Evolutionary conservation across 176 grass and related monocot genomes (phyloP).

Genomic region (Poa annua): DNA sequence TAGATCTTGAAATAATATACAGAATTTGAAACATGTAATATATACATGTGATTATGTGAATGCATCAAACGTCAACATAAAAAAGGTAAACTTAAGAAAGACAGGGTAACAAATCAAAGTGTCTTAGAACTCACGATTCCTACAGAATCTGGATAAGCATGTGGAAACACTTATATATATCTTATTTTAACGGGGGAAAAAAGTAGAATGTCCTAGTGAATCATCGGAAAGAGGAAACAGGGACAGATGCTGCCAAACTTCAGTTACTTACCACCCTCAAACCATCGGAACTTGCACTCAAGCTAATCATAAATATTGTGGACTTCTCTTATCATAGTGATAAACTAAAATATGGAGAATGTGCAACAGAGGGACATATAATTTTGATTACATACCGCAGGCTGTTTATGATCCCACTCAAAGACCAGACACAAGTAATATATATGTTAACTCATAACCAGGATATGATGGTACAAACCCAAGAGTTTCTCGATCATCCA

Average conservation of each 20-base stretch:
- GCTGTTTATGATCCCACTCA: constrained; percentile 14
- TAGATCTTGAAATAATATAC: not conserved
- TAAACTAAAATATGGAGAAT: not conserved
- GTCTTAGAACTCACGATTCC: not conserved
- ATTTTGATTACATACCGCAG: not conserved
- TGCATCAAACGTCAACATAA: not conserved
- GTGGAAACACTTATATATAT: not conserved
- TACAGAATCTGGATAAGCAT: not conserved
- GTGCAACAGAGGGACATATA: not conserved
- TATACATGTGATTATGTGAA: not conserved
- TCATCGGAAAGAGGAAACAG: not conserved
- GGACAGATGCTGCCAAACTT: not conserved
- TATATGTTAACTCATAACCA: constrained; percentile 21
- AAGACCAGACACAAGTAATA: constrained; percentile 25
- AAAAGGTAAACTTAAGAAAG: constrained; percentile 19
- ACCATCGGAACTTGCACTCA: constrained; percentile 19
- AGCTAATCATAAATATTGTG: not conserved
- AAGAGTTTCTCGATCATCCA: constrained; percentile 90
- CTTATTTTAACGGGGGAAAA: not conserved
- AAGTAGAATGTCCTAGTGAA: not conserved
- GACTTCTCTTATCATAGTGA: not conserved
- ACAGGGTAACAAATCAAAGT: not conserved
- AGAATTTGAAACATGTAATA: not conserved
- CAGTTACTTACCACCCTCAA: not conserved
- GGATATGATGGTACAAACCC: constrained; percentile 60